phyloP scores from a whole-genome alignment of 2,329 filamentous ascomycete species.

The Thyridium curvatum region DNA sequence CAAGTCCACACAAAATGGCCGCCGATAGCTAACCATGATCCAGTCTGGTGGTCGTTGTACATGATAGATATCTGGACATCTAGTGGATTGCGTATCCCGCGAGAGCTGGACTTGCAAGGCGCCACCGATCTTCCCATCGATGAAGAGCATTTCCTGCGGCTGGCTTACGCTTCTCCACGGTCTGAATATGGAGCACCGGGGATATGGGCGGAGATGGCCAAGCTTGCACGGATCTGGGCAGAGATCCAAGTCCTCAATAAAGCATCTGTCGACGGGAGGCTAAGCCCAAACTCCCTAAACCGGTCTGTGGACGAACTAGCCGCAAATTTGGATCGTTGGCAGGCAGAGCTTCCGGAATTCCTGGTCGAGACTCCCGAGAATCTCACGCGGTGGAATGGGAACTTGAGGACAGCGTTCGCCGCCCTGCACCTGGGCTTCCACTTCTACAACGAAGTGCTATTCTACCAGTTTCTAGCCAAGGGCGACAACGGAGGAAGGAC shows the following conservation, averaged over 20 bases:
- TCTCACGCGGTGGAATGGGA: conserved; percentile 25
- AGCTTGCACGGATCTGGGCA: conserved; percentile 24
- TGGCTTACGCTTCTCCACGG: conserved; percentile 9
- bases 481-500: conserved; percentile 18
- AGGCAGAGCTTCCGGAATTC: conserved; percentile 21
- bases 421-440: conserved; percentile 40
- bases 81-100: conserved; percentile 24
- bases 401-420: conserved; percentile 34
- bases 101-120: conserved; percentile 16
- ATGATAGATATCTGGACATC: conserved; percentile 35
- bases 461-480: conserved; percentile 34
- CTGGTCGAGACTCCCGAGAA: conserved; percentile 32
- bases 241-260: conserved; percentile 31
- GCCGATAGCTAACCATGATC: too few species aligned
- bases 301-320: conserved; percentile 22
- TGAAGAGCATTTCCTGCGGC: conserved; percentile 22
- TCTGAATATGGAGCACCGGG: too few species aligned
- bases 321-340: conserved; percentile 25
- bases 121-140: conserved; percentile 25
- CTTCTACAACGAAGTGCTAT: conserved; percentile 38
- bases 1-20: too few species aligned
- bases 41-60: conserved; percentile 30
- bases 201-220: conserved; percentile 13
- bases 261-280: conserved; percentile 4
- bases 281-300: conserved; percentile 16